These are phyloP conservation scores for Cyclotella baltica DNA, from an alignment of 108 stramenopile genomes.

Conservation along the genomic window DNA sequence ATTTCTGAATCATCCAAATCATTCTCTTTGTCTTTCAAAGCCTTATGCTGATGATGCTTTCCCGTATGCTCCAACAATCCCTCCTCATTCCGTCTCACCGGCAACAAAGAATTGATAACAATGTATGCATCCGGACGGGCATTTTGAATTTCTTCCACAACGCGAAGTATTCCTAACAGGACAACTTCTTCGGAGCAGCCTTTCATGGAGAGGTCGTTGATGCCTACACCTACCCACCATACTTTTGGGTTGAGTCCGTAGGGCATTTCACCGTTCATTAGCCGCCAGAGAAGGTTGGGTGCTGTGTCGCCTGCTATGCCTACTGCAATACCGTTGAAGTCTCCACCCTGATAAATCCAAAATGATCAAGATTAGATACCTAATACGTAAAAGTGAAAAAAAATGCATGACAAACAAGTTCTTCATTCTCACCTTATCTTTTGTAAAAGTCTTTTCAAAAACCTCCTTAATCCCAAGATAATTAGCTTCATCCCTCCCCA, in stretches of 20 bases:
- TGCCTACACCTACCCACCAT: slow-evolving; percentile 66
- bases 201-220: slow-evolving; percentile 68
- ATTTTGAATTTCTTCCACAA: slow-evolving; percentile 66
- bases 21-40: slow-evolving; percentile 44
- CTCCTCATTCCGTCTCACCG: slow-evolving; percentile 44
- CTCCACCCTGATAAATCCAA: slow-evolving; percentile 58
- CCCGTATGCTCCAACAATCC: slow-evolving; percentile 49
- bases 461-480: slow-evolving; percentile 43
- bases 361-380: background rate
- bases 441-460: slow-evolving; percentile 61
- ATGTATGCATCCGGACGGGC: slow-evolving; percentile 55
- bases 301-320: slow-evolving; percentile 77
- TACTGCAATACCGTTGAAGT: slow-evolving; percentile 66
- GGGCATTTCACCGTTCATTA: slow-evolving; percentile 79
- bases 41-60: slow-evolving; percentile 44
- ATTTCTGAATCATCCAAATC: slow-evolving; percentile 39
- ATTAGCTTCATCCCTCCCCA: slow-evolving; percentile 35
- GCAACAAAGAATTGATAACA: slow-evolving; percentile 72
- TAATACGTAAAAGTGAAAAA: background rate
- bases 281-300: slow-evolving; percentile 76
- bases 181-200: slow-evolving; percentile 76
- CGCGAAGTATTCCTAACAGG: slow-evolving; percentile 67
- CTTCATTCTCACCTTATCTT: slow-evolving; percentile 22
- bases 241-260: slow-evolving; percentile 49
- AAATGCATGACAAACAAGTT: background rate